Base-by-base conservation (phyloP, 2,329 filamentous ascomycete genomes). In the Colletotrichum cuscutae region DNA sequence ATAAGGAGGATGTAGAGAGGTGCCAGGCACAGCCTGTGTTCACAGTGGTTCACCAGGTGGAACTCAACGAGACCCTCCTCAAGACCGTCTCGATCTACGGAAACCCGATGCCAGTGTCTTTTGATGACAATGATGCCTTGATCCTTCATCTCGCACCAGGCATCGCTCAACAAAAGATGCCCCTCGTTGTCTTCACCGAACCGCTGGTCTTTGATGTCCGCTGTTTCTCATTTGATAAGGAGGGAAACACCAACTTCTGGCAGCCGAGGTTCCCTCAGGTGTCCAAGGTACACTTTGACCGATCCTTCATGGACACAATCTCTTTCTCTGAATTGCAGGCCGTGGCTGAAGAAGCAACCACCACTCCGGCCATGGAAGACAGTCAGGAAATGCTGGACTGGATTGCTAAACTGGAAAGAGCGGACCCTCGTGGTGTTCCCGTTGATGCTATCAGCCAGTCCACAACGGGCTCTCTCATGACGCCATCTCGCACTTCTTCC, bases 181-280 rank as follows among this genome's bases (percentile, higher is more conserved):
- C 88, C 75, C 84, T 86, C 0, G 82, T 86, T 1, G 81, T 92
- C 1, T 97, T 97, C 80, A 88, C 86, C 7, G 84, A 86, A 0
- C 95, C 95, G 0, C 89, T 94, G 24, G 90, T 98, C 0, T 93
- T 95, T 68, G 95, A 97, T 76, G 85, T 97, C 72, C 87, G 93
- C 28, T 95, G 94, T 65, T 94, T 94, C 74, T 92, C 92, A 0
- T 98, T 95, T 76, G 93, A 95, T 72, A 94, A 92, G 77, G 87
- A 89, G 3, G 88, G 90, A 4, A 92, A 93, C 77, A 91, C 90
- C 15, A 86, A 87, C 1, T 95, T 93, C 77, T 95, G 90, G 85
- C 92, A 91, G 72, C 89, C 95, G 65, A 89, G 95, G 1, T 97
- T 97, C 77, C 93, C 95, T 1, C 86, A 89, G 2, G 89, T 96